Evolutionary conservation across 176 grass and related monocot genomes (phyloP).

Genomic region (Areca catechu): DNA sequence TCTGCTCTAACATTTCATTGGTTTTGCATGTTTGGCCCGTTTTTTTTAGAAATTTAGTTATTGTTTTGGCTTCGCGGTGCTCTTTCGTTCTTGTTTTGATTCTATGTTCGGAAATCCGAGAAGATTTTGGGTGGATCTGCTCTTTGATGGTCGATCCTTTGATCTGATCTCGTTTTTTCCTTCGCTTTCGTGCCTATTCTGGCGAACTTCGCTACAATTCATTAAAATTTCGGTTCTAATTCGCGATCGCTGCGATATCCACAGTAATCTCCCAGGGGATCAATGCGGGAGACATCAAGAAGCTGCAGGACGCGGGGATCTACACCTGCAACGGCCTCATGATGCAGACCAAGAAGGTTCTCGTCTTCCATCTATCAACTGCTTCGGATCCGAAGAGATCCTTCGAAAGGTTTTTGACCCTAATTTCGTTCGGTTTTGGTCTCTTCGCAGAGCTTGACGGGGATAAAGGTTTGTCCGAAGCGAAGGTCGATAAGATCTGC

Average conservation of each 20-base stretch:
- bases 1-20: too few relatives aligned
- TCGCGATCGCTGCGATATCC: conserved; percentile 1
- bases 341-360: conserved; percentile 98
- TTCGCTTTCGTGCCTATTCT: not conserved
- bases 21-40: too few relatives aligned
- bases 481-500: conserved; percentile 87
- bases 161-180: not conserved
- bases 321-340: conserved; percentile 97
- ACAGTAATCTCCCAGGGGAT: conserved; percentile 91
- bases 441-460: conserved; percentile 51
- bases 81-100: too few relatives aligned
- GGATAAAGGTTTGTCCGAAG: conserved; percentile 90
- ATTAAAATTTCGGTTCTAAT: conserved; percentile 5
- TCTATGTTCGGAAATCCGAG: too few relatives aligned
- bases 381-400: not conserved
- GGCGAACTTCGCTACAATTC: not conserved
- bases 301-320: conserved; percentile 95
- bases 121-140: too few relatives aligned
- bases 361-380: not conserved
- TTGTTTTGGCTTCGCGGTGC: too few relatives aligned
- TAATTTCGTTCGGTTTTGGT: not conserved
- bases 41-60: too few relatives aligned
- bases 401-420: not conserved
- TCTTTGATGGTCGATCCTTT: not conserved
- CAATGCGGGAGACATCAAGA: conserved; percentile 87